A percentile compares a stretch with the other conserved stretches of the same genome.
phyloP scores from a whole-genome alignment of 2,329 filamentous ascomycete genomes.

The Epicoccum sorghinum region DNA sequence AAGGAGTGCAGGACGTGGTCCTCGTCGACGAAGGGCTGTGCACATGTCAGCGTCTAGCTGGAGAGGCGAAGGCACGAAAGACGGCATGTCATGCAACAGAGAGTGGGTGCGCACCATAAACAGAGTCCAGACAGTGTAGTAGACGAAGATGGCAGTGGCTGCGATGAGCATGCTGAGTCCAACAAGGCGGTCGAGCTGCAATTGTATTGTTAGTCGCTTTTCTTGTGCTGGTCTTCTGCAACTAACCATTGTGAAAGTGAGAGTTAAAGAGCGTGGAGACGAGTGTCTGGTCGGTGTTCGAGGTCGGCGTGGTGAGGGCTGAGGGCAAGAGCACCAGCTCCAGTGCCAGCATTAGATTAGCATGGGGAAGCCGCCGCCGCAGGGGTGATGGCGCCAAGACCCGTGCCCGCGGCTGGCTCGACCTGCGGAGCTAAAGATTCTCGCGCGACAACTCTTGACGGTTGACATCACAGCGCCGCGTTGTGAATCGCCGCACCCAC shows the following conservation, averaged over 20 bases:
- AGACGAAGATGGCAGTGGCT: conserved; percentile 76
- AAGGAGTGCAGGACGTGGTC: conserved; percentile 92
- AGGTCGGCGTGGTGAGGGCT: conserved; percentile 13
- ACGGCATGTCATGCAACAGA: neutral
- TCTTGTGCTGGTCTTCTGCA: neutral
- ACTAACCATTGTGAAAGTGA: conserved; percentile 14
- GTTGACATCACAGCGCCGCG: conserved; percentile 11
- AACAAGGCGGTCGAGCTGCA: conserved; percentile 86
- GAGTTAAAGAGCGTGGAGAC: conserved; percentile 16
- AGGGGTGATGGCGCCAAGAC: conserved; percentile 14
- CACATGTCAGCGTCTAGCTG: neutral
- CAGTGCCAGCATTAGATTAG: neutral
- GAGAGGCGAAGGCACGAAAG: neutral
- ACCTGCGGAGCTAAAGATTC: conserved; percentile 34
- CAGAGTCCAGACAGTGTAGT: conserved; percentile 98
- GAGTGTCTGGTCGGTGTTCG: conserved; percentile 6
- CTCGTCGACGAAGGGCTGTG: conserved; percentile 92
- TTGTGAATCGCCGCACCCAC: neutral
- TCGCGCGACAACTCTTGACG: conserved; percentile 17
- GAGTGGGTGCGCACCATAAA: conserved; percentile 73
- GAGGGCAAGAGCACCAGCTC: neutral
- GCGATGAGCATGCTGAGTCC: conserved; percentile 77
- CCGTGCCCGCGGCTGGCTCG: conserved; percentile 2
- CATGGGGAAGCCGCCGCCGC: neutral
- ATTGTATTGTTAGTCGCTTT: conserved; percentile 9